These are phyloP conservation scores for Erodium chrysanthum DNA, from an alignment of 441 rosid species.

Conservation along the genomic window DNA sequence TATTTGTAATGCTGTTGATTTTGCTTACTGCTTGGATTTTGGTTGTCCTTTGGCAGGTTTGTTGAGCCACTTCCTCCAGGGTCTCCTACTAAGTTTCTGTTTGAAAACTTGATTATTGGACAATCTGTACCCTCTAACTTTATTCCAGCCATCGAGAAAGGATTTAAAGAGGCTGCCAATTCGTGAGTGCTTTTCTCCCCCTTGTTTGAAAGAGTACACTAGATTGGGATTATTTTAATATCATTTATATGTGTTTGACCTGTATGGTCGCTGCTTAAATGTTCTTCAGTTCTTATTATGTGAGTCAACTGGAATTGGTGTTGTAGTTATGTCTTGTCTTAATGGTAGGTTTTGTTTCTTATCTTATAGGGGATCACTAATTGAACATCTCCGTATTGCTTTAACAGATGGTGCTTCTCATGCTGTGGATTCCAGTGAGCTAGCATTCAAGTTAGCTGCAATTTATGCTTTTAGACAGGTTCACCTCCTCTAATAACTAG, in stretches of 20 bases:
- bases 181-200: slow-evolving; percentile 38
- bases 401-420: slow-evolving; percentile 92
- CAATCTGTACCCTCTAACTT: slow-evolving; percentile 89
- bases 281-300: no score
- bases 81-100: slow-evolving; percentile 63
- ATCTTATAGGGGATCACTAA: slow-evolving; percentile 65
- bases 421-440: slow-evolving; percentile 93
- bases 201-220: neutral
- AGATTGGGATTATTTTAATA: neutral
- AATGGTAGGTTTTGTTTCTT: slow-evolving; percentile 15
- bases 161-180: slow-evolving; percentile 95
- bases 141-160: slow-evolving; percentile 93
- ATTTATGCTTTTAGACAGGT: slow-evolving; percentile 96
- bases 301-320: neutral
- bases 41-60: slow-evolving; percentile 33
- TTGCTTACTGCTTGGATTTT: slow-evolving; percentile 13
- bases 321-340: neutral
- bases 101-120: slow-evolving; percentile 86
- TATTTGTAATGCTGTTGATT: neutral
- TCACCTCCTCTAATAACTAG: neutral
- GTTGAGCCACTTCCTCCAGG: slow-evolving; percentile 72
- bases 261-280: no score
- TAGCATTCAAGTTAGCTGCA: slow-evolving; percentile 89
- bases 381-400: slow-evolving; percentile 69
- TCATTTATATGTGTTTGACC: neutral